Evolutionary conservation across 2,329 filamentous ascomycete species (phyloP).

Genomic region (Alternaria consortialis): DNA sequence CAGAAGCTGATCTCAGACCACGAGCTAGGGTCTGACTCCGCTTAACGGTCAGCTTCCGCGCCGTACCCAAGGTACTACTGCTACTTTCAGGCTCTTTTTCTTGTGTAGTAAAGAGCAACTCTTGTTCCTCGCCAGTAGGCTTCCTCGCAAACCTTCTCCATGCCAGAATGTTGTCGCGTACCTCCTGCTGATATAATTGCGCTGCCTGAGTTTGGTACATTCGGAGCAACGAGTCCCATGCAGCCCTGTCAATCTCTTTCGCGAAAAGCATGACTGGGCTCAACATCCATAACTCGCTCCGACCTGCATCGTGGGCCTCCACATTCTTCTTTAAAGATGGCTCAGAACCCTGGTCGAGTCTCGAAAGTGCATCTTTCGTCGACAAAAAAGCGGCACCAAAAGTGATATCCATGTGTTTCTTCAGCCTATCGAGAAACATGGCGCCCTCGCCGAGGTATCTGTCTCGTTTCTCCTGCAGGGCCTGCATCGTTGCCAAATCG

Average conservation of each 20-base stretch:
- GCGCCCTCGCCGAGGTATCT: conserved; percentile 81
- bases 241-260: conserved; percentile 80
- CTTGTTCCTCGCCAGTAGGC: conserved; percentile 77
- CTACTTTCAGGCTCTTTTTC: conserved; percentile 86
- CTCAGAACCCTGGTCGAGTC: conserved; percentile 57
- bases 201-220: conserved; percentile 82
- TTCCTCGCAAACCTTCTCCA: conserved; percentile 85
- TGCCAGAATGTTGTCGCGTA: conserved; percentile 76
- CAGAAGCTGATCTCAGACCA: conserved; percentile 72
- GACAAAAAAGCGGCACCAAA: conserved; percentile 80
- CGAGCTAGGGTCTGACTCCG: conserved; percentile 87
- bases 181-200: conserved; percentile 81
- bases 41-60: conserved; percentile 92
- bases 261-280: conserved; percentile 87
- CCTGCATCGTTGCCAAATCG: conserved; percentile 83
- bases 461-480: conserved; percentile 92
- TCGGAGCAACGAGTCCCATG: conserved; percentile 82
- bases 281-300: conserved; percentile 84
- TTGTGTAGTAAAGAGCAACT: conserved; percentile 87
- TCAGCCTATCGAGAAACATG: conserved; percentile 79
- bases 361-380: conserved; percentile 68
- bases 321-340: conserved; percentile 70
- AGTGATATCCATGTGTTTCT: conserved; percentile 81
- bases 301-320: conserved; percentile 73
- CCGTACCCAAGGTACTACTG: conserved; percentile 64